Evolutionary conservation across 2,329 filamentous ascomycete genomes (phyloP).

Genomic region (Claviceps pazoutovae): DNA sequence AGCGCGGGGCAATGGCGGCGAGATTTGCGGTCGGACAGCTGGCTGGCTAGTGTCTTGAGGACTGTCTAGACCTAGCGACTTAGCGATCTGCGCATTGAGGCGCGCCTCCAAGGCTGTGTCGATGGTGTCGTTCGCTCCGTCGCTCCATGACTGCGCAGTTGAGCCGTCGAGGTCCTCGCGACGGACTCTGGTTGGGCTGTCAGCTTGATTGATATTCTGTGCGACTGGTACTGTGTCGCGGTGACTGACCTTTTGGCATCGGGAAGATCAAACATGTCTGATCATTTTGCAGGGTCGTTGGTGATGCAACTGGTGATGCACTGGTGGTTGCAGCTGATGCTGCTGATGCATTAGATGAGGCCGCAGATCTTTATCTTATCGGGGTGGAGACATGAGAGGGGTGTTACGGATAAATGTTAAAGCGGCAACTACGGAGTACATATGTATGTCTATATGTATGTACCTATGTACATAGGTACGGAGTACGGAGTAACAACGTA

Average conservation of each 20-base stretch:
- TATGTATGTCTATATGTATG: background rate
- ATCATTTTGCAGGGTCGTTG: background rate
- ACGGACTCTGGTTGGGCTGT: conserved; percentile 29
- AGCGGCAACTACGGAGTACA: background rate
- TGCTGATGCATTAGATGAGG: background rate
- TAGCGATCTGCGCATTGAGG: conserved; percentile 34
- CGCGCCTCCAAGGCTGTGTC: conserved; percentile 27
- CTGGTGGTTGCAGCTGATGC: background rate
- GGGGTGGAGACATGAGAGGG: no score
- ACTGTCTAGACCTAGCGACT: conserved; percentile 27
- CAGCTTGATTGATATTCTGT: background rate
- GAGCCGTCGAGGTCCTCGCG: conserved; percentile 37
- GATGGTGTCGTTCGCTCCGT: conserved; percentile 18
- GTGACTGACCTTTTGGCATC: conserved; percentile 18
- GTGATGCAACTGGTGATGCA: background rate
- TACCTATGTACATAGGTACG: background rate
- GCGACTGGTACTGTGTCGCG: no score
- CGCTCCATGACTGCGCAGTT: conserved; percentile 13
- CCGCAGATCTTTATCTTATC: conserved; percentile 14
- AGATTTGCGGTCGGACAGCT: background rate
- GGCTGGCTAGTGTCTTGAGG: background rate
- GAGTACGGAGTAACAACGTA: background rate
- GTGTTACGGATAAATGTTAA: no score
- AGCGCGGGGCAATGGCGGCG: background rate
- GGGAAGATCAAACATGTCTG: conserved; percentile 17